A percentile compares a stretch with the other conserved stretches of the same genome.
phyloP scores from a whole-genome alignment of 257 asterid species.

The Solanum megistacrolobum region DNA sequence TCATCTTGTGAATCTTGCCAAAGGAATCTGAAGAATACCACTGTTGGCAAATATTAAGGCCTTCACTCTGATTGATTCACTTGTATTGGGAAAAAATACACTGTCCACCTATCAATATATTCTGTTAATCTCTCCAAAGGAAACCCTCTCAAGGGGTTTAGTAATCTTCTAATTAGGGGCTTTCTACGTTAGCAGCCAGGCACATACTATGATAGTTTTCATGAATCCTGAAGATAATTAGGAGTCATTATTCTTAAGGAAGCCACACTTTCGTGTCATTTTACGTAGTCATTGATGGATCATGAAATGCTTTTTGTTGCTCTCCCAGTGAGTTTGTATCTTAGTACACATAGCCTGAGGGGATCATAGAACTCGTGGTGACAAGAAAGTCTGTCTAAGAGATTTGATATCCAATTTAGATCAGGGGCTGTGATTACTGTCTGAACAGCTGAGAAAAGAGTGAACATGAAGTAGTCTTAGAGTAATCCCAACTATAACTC shows the following conservation, averaged over 20 bases:
- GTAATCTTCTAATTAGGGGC: background rate
- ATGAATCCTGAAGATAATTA: background rate
- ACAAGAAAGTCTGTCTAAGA: background rate
- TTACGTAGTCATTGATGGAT: background rate
- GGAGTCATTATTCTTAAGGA: background rate
- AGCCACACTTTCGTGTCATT: background rate
- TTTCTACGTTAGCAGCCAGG: background rate
- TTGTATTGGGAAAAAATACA: background rate
- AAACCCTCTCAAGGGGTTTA: background rate
- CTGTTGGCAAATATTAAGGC: background rate
- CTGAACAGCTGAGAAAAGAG: background rate
- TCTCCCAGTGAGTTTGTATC: background rate
- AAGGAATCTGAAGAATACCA: background rate
- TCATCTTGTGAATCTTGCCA: background rate
- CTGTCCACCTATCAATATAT: background rate
- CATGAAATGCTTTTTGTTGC: background rate
- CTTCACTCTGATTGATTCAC: background rate
- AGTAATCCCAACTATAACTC: background rate
- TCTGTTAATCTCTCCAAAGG: background rate
- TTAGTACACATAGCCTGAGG: background rate
- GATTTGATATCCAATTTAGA: background rate
- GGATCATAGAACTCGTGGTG: background rate
- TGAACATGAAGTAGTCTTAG: background rate
- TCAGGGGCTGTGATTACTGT: background rate
- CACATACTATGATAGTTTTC: background rate